Conservation (phyloP, 164 flowering plant species). For the Pachysandra terminalis region DNA sequence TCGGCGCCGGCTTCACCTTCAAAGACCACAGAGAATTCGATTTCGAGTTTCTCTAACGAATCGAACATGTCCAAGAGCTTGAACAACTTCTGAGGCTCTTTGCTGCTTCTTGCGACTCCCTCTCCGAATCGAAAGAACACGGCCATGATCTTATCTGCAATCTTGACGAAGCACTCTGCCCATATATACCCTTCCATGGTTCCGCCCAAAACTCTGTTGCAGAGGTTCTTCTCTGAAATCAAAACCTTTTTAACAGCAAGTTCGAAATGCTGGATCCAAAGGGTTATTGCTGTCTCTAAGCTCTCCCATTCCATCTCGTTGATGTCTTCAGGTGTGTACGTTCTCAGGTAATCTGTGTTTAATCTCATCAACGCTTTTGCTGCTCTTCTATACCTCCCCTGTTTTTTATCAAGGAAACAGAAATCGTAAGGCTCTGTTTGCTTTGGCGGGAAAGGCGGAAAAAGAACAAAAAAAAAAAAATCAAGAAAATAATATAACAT, state of each 20-base stretch:
- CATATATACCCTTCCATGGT: constrained; percentile 54
- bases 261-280: constrained; percentile 66
- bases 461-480: too few relatives aligned
- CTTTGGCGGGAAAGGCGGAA: too few relatives aligned
- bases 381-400: constrained; percentile 72
- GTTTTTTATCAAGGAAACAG: too few relatives aligned
- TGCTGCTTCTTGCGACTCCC: constrained; percentile 64
- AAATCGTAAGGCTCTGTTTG: too few relatives aligned
- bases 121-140: constrained; percentile 80
- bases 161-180: constrained; percentile 67
- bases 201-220: constrained; percentile 39
- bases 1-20: constrained; percentile 61
- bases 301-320: constrained; percentile 65
- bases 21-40: constrained; percentile 40
- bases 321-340: constrained; percentile 58
- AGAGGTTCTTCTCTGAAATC: constrained; percentile 55
- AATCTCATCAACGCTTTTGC: constrained; percentile 70
- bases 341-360: constrained; percentile 55
- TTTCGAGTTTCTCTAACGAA: constrained; percentile 49
- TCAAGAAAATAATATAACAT: too few relatives aligned
- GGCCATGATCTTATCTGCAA: constrained; percentile 73
- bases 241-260: constrained; percentile 52
- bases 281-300: constrained; percentile 58
- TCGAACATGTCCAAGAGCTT: constrained; percentile 75
- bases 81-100: constrained; percentile 75